Evolutionary conservation across 768 basidiomycete genomes (phyloP).

Genomic region (Hypholoma sublateritium): DNA sequence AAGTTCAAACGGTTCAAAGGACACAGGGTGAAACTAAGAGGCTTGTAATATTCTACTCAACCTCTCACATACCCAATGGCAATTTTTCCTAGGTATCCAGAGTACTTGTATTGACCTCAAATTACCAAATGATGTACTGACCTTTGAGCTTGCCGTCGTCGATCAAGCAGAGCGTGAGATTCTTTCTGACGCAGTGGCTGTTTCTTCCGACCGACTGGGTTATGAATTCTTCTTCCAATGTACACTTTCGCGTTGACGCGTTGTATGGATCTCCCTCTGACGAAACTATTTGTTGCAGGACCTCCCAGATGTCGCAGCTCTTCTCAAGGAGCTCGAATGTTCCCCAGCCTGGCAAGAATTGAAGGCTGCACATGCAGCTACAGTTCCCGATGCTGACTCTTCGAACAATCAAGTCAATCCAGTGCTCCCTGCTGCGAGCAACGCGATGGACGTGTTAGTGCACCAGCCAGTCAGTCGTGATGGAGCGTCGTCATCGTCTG

Average conservation of each 20-base stretch:
- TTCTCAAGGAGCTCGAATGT: conserved; percentile 66
- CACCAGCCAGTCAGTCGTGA: neutral
- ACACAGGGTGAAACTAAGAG: no score
- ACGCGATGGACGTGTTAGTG: neutral
- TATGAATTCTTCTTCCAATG: conserved; percentile 6
- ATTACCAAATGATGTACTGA: no score
- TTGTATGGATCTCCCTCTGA: neutral
- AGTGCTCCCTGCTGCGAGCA: neutral
- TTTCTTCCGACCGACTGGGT: neutral
- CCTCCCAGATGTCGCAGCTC: conserved; percentile 60
- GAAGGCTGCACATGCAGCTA: conserved; percentile 6
- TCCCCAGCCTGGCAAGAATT: conserved; percentile 71
- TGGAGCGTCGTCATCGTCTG: neutral
- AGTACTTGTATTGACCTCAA: no score
- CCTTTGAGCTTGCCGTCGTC: neutral
- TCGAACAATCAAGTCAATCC: neutral
- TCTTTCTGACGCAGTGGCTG: neutral
- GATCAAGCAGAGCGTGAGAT: conserved; percentile 4
- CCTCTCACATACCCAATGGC: no score
- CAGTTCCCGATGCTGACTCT: conserved; percentile 1
- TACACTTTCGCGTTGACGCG: neutral
- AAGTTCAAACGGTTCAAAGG: no score
- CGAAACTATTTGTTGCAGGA: conserved; percentile 44
- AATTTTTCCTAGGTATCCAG: no score
- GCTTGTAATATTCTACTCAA: no score